phyloP scores from a whole-genome alignment of 2,329 filamentous ascomycete genomes.

The Clonostachys solani region DNA sequence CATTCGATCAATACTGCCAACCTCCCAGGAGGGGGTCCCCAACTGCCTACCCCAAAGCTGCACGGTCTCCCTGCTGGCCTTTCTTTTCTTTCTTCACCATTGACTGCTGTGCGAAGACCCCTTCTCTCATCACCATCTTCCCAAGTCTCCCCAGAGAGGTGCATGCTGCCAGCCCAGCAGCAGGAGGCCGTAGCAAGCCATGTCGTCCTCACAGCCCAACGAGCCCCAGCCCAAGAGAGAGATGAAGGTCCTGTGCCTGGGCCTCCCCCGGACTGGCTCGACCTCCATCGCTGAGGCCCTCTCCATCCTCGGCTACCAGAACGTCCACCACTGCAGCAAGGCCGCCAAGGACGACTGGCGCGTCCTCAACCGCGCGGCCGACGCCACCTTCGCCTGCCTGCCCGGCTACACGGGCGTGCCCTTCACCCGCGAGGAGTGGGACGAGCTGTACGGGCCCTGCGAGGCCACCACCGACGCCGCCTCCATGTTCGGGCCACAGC shows the following conservation, averaged over 20 bases:
- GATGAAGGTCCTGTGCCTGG: constrained; percentile 20
- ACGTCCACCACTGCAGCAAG: constrained; percentile 22
- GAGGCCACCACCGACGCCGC: constrained; percentile 23
- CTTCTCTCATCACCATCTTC: too few species aligned
- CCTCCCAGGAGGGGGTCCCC: too few species aligned
- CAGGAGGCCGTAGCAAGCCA: too few species aligned
- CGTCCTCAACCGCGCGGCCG: constrained; percentile 16
- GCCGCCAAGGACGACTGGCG: constrained; percentile 16
- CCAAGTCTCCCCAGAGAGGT: too few species aligned
- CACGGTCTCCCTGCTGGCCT: too few species aligned
- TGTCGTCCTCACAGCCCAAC: too few species aligned
- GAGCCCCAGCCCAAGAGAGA: constrained; percentile 5
- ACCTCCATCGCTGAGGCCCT: constrained; percentile 26
- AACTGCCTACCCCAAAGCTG: too few species aligned
- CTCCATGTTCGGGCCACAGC: constrained; percentile 14
- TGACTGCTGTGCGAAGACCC: too few species aligned
- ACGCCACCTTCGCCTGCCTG: constrained; percentile 18
- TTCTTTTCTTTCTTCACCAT: too few species aligned
- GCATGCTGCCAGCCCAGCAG: too few species aligned
- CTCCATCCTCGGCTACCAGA: constrained; percentile 20
- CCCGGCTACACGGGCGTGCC: constrained; percentile 16
- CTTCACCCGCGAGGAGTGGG: constrained; percentile 21
- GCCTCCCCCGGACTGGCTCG: constrained; percentile 22
- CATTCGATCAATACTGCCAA: too few species aligned
- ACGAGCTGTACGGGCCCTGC: constrained; percentile 19